Conservation (phyloP, 371 early-diverging fungal genomes). For the Actinomortierella wolfii region DNA sequence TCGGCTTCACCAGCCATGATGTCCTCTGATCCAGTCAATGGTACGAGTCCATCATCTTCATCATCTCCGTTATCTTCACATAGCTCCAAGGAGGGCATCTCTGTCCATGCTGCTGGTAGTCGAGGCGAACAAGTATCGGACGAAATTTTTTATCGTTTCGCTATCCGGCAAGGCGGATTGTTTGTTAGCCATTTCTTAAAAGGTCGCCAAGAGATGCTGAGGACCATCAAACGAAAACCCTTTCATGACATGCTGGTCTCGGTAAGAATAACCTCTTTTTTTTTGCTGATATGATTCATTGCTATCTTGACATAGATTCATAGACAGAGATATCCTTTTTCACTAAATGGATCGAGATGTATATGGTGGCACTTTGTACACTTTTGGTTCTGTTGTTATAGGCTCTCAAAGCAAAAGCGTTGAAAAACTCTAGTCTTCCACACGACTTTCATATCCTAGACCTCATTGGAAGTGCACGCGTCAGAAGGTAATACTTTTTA, state of each 20-base stretch:
- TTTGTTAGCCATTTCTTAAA: conserved; percentile 44
- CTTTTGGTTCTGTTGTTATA: neutral
- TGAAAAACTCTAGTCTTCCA: conserved; percentile 34
- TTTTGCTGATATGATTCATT: neutral
- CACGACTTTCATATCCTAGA: conserved; percentile 44
- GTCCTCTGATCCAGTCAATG: neutral
- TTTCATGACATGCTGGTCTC: conserved; percentile 39
- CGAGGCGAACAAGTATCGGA: too few species aligned
- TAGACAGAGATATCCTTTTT: neutral
- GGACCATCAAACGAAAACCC: conserved; percentile 36
- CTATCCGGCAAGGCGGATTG: conserved; percentile 34
- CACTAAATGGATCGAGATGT: neutral
- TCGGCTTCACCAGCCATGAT: neutral
- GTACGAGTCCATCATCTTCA: neutral
- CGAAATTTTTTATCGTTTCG: conserved; percentile 27
- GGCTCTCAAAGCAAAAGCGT: conserved; percentile 25
- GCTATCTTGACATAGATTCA: neutral
- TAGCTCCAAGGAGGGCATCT: neutral
- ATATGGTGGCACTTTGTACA: neutral
- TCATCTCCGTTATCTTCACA: neutral
- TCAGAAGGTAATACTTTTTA: conserved; percentile 18
- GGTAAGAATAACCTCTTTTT: conserved; percentile 12
- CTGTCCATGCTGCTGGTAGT: too few species aligned
- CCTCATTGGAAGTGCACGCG: conserved; percentile 41
- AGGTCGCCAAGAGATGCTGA: conserved; percentile 40